These are phyloP conservation scores for Neurospora sp. DNA, from an alignment of 495 filamentous ascomycete genomes.

Conservation along the genomic window DNA sequence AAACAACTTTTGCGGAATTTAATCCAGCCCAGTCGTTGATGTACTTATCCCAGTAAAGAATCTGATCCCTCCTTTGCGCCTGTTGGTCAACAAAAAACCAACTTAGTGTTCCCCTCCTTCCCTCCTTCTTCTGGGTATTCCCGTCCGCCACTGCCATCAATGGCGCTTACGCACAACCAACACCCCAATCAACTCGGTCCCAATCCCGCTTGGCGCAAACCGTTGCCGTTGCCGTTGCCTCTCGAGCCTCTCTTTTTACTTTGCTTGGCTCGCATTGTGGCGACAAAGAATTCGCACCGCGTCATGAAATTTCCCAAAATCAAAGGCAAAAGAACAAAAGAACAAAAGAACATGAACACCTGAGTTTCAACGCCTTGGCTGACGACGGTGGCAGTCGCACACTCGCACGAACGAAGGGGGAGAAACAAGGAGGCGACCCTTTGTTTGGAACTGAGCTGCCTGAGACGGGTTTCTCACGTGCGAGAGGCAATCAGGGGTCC, in stretches of 20 bases:
- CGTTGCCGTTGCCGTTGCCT: not conserved
- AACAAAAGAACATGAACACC: not conserved
- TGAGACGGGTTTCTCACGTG: not conserved
- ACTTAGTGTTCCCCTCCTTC: not conserved
- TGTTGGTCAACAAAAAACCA: not conserved
- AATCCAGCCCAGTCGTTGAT: not conserved
- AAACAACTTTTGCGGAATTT: not conserved
- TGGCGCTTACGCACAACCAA: not conserved
- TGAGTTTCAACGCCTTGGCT: not conserved
- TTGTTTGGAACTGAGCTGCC: not conserved
- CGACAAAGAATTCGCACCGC: not conserved
- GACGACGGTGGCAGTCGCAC: not conserved
- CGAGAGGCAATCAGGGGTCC: not conserved
- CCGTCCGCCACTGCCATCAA: not conserved
- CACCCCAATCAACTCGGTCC: not conserved
- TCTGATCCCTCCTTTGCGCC: not conserved
- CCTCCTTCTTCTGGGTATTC: not conserved
- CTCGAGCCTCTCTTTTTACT: too few species aligned
- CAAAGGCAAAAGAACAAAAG: not conserved
- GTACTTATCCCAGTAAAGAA: not conserved
- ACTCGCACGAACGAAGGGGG: not conserved
- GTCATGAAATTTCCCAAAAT: not conserved
- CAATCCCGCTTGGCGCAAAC: not conserved
- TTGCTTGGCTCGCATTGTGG: not conserved
- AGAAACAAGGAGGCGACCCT: not conserved